Evolutionary conservation across 768 basidiomycete genomes (phyloP), one percentile per base, ranked within the genome.

Genomic region (Tulasnella sp.): DNA sequence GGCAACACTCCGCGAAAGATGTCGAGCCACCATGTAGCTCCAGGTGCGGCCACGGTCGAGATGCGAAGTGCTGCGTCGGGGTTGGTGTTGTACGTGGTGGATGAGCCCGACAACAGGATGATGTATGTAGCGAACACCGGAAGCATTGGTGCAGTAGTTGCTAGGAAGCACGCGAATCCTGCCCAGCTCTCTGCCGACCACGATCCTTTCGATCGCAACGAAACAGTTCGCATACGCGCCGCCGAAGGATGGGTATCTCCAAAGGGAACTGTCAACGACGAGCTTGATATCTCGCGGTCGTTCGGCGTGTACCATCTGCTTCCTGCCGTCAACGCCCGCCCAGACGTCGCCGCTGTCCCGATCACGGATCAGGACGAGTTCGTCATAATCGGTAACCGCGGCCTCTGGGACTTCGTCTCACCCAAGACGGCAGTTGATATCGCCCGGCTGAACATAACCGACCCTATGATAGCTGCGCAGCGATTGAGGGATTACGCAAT

Each of bases 371-470:
- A 83, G 56, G 96, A 99, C 71, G 95, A 99, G 71, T 96, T 98
- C 67, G 80, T 98, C 67, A 95, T 99, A 73, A 80, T 99, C 62
- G 96, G 85, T 27, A 97, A 98, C 69, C 80, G 83, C 4, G 91
- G 90, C 0, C 70, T 98, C 24, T 99, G 96, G 96, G 87, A 94
- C 65, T 88, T 82, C 64, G 87, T 98, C 64, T 85, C 88, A 3
- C 90, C 88, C 68, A 92, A 97, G 70, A 95, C 89, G 0, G 95
- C 96, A 1, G 92, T 98, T 58, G 95, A 98, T 70, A 93, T 98
- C 62, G 94, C 92, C 0, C 79, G 88, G 41, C 80, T 80, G 5
- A 86, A 38, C 70, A 73, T 3, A 13, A 71, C 73, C 17, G 83
- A 87, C 65, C 85, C 85, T 0, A 86, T 86, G 84, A 83, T 92